Base-by-base conservation (phyloP, 352 stramenopile genomes). In the Elongisporangium prolatum region DNA sequence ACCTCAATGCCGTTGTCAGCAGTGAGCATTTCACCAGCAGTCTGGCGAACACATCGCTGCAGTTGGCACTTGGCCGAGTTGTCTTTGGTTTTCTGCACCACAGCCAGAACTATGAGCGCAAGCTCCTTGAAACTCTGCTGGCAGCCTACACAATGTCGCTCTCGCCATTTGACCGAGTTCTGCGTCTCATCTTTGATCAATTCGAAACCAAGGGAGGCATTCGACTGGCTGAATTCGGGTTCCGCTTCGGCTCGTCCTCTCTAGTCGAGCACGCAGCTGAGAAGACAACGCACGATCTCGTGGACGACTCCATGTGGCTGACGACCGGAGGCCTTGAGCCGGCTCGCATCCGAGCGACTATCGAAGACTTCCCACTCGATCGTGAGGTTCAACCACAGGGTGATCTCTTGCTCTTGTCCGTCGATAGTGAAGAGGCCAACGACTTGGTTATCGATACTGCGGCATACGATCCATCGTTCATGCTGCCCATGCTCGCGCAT, bases 401-500 rank as follows among this genome's bases (percentile, higher is more conserved):
- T 21, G 70, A 82, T 50, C 49, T 70, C 21, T 54, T 17, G 14
- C 56, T 80, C 4, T 64, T 89, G 37, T 50, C 61, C 1, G 59
- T 71, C 11, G 67, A 60, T 8, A 48, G 10, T 4, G 24, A 72
- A n/a, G 24, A 59, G 17, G 63, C 71, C 50, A 59, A 65, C 52
- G 64, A 71, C 16, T 9, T 64, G 16, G 38, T 8, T 25, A 20
- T 62, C 1, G 24, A 47, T 18, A 40, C 52, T 1, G 50, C 65
- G 14, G 58, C 77, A 8, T 95, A 93, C 56, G 84, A 95, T 25
- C 84, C 84, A 4, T 80, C 82, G 16, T 91, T 85, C 61, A 64
- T 95, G 6, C 52, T 94, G 6, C 82, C 86, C 9, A 86, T 93
- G 77, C 61, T 95, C 14, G 69, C 84, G 24, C 74, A 88, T 28